phyloP scores from a whole-genome alignment of 1,284 basidiomycete species.

The Sanghuangporus weigelae region DNA sequence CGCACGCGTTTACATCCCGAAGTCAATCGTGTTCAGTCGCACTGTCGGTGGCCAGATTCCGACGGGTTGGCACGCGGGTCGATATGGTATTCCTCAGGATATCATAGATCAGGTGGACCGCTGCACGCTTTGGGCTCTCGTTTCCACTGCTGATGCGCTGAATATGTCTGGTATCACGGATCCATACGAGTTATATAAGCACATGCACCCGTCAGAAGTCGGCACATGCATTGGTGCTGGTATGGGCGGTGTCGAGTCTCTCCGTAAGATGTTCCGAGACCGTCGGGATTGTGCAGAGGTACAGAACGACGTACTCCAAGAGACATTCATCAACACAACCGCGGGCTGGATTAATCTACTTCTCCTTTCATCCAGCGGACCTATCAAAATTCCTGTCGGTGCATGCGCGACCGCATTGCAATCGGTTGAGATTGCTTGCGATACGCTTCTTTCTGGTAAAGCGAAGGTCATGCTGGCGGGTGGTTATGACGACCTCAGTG shows the following conservation, averaged over 20 bases:
- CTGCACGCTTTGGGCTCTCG: conserved; percentile 95
- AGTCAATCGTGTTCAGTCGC: conserved; percentile 93
- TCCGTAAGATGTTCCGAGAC: conserved; percentile 97
- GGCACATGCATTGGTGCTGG: conserved; percentile 91
- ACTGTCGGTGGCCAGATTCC: conserved; percentile 95
- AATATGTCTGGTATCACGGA: conserved; percentile 97
- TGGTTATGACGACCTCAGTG: conserved; percentile 96
- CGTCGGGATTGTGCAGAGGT: conserved; percentile 96
- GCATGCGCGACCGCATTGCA: conserved; percentile 98
- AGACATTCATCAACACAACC: conserved; percentile 98
- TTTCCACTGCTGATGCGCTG: conserved; percentile 91
- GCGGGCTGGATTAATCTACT: conserved; percentile 98
- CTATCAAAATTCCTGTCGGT: conserved; percentile 98
- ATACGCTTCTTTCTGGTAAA: conserved; percentile 91
- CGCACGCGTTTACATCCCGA: conserved; percentile 89
- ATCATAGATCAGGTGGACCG: conserved; percentile 94
- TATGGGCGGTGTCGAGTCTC: conserved; percentile 91
- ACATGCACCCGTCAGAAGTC: conserved; percentile 95
- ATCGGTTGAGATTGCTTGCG: conserved; percentile 96
- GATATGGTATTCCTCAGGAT: conserved; percentile 97
- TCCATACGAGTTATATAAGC: conserved; percentile 94
- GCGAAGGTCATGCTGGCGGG: conserved; percentile 99
- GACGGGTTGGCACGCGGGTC: conserved; percentile 93
- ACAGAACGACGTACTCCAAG: conserved; percentile 97
- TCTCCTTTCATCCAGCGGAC: conserved; percentile 90